phyloP scores from a whole-genome alignment of 495 filamentous ascomycete genomes.

The Cladorrhinum samala region DNA sequence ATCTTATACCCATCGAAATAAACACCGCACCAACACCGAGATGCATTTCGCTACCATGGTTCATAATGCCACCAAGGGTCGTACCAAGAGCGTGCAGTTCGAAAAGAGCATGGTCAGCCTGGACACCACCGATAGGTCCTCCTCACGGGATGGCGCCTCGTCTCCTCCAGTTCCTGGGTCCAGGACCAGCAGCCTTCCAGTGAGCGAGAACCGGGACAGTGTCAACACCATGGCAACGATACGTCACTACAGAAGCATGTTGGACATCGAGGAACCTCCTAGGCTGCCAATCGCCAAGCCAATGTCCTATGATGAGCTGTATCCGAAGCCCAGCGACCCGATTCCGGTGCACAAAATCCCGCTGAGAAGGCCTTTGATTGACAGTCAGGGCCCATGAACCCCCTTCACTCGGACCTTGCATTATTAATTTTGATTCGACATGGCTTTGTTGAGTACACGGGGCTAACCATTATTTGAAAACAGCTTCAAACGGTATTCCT shows the following conservation, averaged over 20 bases:
- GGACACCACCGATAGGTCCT: slow-evolving; percentile 14
- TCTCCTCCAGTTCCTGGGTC: slow-evolving; percentile 19
- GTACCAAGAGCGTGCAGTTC: slow-evolving; percentile 42
- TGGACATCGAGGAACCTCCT: slow-evolving; percentile 42
- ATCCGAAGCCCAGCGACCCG: slow-evolving; percentile 23
- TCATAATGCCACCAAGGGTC: slow-evolving; percentile 34
- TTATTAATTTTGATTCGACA: slow-evolving; percentile 2
- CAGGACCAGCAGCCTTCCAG: slow-evolving; percentile 33
- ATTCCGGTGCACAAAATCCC: slow-evolving; percentile 3
- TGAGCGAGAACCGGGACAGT: slow-evolving; percentile 24
- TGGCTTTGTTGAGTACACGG: not conserved
- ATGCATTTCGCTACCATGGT: slow-evolving; percentile 40
- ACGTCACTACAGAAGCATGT: slow-evolving; percentile 43
- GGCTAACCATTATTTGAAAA: slow-evolving; percentile 24
- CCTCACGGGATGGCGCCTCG: slow-evolving; percentile 18
- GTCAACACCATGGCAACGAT: slow-evolving; percentile 23
- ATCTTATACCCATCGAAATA: slow-evolving; percentile 34
- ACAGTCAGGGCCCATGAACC: slow-evolving; percentile 33
- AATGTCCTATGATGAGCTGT: slow-evolving; percentile 44
- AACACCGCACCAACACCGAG: slow-evolving; percentile 23
- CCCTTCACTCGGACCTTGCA: slow-evolving; percentile 18
- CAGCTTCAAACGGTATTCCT: slow-evolving; percentile 47
- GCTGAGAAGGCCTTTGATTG: slow-evolving; percentile 4
- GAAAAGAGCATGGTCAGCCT: slow-evolving; percentile 31
- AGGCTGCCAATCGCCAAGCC: slow-evolving; percentile 39